phyloP scores from a whole-genome alignment of 2,329 filamentous ascomycete species.

The Lachnellula arida region DNA sequence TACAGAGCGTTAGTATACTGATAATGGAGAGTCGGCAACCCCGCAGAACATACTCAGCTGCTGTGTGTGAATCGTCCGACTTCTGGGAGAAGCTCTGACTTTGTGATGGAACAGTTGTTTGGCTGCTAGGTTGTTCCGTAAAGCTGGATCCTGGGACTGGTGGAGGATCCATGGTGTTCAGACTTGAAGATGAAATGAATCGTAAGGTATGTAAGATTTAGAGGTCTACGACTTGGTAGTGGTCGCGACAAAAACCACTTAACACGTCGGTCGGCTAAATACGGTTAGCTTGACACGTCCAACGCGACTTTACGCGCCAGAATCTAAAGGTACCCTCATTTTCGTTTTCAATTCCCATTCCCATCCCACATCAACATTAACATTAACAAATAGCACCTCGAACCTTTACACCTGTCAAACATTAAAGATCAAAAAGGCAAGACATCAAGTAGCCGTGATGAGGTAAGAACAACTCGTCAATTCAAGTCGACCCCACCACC shows the following conservation, averaged over 20 bases:
- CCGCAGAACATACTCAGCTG: constrained; percentile 33
- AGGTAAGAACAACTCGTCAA: constrained; percentile 28
- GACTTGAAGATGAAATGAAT: not conserved
- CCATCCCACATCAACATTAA: constrained; percentile 3
- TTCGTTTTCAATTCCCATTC: not conserved
- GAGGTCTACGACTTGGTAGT: not conserved
- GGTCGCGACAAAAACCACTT: constrained; percentile 17
- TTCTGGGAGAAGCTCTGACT: constrained; percentile 56
- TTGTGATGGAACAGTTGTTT: constrained; percentile 34
- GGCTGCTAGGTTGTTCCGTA: constrained; percentile 9
- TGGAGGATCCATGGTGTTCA: constrained; percentile 34
- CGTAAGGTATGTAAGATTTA: not conserved
- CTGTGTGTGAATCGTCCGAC: constrained; percentile 50
- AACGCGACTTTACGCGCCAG: constrained; percentile 7
- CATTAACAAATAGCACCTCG: not conserved
- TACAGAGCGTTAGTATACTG: constrained; percentile 33
- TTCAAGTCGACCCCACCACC: constrained; percentile 2
- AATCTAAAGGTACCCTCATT: constrained; percentile 1
- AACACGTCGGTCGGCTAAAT: constrained; percentile 12
- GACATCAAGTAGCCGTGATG: constrained; percentile 21
- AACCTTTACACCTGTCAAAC: not conserved
- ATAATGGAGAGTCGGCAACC: not conserved
- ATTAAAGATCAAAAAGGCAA: not conserved
- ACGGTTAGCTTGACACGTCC: not conserved
- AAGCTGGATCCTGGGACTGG: constrained; percentile 22